Base-by-base conservation (phyloP, 2,329 filamentous ascomycete species). In the Akanthomyces muscarius region DNA sequence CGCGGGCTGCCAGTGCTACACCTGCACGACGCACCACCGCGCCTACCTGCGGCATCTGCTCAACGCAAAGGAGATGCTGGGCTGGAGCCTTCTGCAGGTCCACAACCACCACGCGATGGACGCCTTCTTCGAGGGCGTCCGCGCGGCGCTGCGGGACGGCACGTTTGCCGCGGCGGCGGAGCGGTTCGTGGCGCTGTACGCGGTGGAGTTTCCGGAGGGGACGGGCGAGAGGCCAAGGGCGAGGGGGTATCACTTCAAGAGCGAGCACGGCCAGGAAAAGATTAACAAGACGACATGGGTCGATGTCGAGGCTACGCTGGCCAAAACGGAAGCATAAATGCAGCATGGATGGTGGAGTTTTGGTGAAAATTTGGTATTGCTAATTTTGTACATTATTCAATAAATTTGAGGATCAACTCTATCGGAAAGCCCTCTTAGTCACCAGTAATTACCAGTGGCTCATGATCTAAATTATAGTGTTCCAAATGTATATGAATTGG, bases 1-100 rank as follows among this genome's bases (percentile, higher is more conserved):
- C 1, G 69, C 81, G 6, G 81, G 75, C 18, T 99, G 95, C 74
- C 69, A 76, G 57, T 99, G 95, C 80, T 94, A 96, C 74, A 81
- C 92, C 25, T 99, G 95, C 80, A 85, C 81, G 2, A 84, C 84
- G 21, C 94, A 98, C 74, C 92, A 97, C 75, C 82, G 89, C 56
- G 94, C 95, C 0, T 99, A 91, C 75, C 72, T 99, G 42, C 89
- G 92, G 67, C 95, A 99, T 74, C 82, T 98, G 1, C 84, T 99
- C 6, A 83, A 86, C 53, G 92, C 95, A 0, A 96, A 93, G 71
- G 95, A 99, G 76, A 98, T 99, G 95, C 86, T 97, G 5, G 94
- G 89, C 28, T 99, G 95, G 95, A 90, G 89, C 0, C 81, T 99
- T 8, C 81, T 99, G 8, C 94, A 98, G 74, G 83, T 97, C 4